Conservation (phyloP, 139 green algal genomes). For the Closterium sp. region DNA sequence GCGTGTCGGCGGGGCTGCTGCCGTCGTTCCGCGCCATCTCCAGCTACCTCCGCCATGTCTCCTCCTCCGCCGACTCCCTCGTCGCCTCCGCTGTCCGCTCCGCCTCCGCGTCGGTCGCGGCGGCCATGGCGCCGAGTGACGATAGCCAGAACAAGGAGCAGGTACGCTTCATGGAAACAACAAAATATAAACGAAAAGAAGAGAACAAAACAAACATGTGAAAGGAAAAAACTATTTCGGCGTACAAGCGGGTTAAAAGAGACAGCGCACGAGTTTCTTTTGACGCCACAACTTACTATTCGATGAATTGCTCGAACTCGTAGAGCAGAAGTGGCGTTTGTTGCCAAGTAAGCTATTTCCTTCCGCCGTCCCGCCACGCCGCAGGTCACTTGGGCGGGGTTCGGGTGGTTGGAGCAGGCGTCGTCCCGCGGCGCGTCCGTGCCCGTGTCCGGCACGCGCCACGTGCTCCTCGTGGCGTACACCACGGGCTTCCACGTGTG, state of each 20-base stretch:
- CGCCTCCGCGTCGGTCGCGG: background rate
- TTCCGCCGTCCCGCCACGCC: background rate
- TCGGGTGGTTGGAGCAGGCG: background rate
- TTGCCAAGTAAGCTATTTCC: background rate
- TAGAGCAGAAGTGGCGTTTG: background rate
- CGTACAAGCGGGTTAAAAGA: background rate
- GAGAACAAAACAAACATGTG: too few species aligned
- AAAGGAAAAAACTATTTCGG: too few species aligned
- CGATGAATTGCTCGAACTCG: background rate
- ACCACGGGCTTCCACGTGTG: slow-evolving; percentile 46
- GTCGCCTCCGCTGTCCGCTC: background rate
- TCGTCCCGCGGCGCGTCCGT: background rate
- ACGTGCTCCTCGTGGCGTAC: slow-evolving; percentile 47
- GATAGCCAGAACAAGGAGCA: background rate
- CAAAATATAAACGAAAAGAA: too few species aligned
- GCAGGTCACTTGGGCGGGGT: background rate
- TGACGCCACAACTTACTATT: background rate
- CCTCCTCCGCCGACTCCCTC: background rate
- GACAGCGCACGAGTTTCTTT: background rate
- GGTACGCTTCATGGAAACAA: background rate
- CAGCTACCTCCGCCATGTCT: background rate
- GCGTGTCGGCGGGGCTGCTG: background rate
- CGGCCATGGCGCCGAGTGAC: background rate
- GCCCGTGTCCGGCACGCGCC: background rate
- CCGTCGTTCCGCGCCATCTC: background rate